Evolutionary conservation across 495 filamentous ascomycete genomes (phyloP).

Genomic region (Penicillium egyptiacum): DNA sequence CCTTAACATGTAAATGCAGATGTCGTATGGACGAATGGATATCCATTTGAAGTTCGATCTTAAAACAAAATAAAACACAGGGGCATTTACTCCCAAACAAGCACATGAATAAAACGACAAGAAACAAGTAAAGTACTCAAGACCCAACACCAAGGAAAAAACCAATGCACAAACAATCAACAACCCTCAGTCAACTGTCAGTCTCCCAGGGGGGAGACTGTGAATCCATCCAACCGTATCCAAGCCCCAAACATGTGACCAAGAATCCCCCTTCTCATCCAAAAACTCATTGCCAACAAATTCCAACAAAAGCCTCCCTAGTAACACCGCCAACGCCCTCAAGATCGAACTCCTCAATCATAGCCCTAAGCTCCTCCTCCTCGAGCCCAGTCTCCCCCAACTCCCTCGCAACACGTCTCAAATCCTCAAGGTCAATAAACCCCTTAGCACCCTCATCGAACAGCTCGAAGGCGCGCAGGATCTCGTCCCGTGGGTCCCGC

Average conservation of each 20-base stretch:
- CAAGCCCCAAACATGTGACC: background rate
- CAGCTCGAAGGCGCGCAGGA: conserved; percentile 83
- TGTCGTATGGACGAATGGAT: background rate
- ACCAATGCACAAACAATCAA: conserved; percentile 17
- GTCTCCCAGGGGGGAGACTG: background rate
- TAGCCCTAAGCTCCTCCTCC: conserved; percentile 87
- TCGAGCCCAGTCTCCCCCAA: conserved; percentile 84
- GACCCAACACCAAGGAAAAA: conserved; percentile 20
- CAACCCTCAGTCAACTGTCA: background rate
- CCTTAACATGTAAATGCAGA: background rate
- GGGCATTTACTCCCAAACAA: conserved; percentile 10
- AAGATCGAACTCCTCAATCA: conserved; percentile 99
- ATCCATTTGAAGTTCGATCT: conserved; percentile 2
- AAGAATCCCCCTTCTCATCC: background rate
- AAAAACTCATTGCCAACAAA: conserved; percentile 58
- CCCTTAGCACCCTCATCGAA: conserved; percentile 83
- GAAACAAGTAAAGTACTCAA: conserved; percentile 9
- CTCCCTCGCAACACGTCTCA: conserved; percentile 84
- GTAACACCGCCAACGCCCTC: conserved; percentile 88
- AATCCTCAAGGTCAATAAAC: conserved; percentile 79
- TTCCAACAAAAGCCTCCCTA: conserved; percentile 84
- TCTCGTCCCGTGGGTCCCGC: conserved; percentile 88
- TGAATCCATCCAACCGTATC: background rate
- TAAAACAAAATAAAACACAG: conserved; percentile 6
- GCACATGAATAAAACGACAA: conserved; percentile 14